Evolutionary conservation across 805 yeast genomes (phyloP).

Genomic region (Sugiyamaella mastotermitis): DNA sequence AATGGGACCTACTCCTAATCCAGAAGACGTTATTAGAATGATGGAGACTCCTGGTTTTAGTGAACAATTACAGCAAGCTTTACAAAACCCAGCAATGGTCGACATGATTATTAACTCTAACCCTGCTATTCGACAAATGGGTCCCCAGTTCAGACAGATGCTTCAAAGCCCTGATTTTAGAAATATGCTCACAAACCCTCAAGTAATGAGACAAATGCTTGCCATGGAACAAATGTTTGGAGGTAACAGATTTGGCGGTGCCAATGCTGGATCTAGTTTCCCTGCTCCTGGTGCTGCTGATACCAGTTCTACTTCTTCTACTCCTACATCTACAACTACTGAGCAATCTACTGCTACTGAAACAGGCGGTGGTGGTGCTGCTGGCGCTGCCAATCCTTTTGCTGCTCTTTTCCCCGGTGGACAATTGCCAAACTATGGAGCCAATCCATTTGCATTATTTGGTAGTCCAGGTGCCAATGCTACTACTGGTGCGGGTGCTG

Average conservation of each 20-base stretch:
- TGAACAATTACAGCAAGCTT: slow-evolving; percentile 74
- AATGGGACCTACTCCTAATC: slow-evolving; percentile 68
- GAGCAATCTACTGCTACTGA: slow-evolving; percentile 5
- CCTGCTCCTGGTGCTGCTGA: slow-evolving; percentile 30
- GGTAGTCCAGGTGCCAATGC: slow-evolving; percentile 5
- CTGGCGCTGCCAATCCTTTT: slow-evolving; percentile 43
- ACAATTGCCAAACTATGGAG: slow-evolving; percentile 25
- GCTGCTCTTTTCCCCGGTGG: slow-evolving; percentile 39
- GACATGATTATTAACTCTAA: slow-evolving; percentile 75
- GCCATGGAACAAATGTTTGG: slow-evolving; percentile 52
- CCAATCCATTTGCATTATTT: slow-evolving; percentile 13
- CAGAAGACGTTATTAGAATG: slow-evolving; percentile 68
- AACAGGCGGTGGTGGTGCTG: slow-evolving; percentile 19
- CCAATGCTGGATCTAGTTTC: slow-evolving; percentile 22
- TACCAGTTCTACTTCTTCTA: slow-evolving; percentile 14
- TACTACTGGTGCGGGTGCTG: slow-evolving; percentile 12
- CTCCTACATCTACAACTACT: slow-evolving; percentile 19
- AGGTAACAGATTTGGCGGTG: slow-evolving; percentile 39
- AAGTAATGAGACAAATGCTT: slow-evolving; percentile 77
- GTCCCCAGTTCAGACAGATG: slow-evolving; percentile 83
- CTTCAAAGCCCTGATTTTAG: slow-evolving; percentile 79
- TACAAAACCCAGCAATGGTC: slow-evolving; percentile 82
- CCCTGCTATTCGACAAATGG: slow-evolving; percentile 76
- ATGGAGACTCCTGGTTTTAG: slow-evolving; percentile 77
- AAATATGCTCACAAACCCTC: slow-evolving; percentile 76